Percentiles rank a stretch among this genome's conserved stretches.
phyloP scores from a whole-genome alignment of 202 grass and related monocot genomes.

The Saccharum hybrid region DNA sequence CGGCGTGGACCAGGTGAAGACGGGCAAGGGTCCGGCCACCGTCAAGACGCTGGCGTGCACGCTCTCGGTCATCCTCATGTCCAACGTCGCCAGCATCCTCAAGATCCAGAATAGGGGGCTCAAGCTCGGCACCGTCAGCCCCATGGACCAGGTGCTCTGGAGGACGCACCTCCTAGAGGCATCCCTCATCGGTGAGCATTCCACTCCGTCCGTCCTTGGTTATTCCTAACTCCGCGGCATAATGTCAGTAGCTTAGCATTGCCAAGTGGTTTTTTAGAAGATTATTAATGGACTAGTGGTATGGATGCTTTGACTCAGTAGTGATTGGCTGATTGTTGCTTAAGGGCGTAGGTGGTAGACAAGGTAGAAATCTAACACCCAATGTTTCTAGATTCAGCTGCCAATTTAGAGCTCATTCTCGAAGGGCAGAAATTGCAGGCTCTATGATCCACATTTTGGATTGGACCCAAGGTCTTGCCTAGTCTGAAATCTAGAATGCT shows the following conservation, averaged over 20 bases:
- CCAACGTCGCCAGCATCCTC: constrained; percentile 81
- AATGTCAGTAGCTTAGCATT: not conserved
- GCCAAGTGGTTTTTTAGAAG: not conserved
- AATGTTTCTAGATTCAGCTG: not conserved
- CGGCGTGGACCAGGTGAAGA: constrained; percentile 76
- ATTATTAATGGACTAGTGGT: not conserved
- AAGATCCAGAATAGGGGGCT: constrained; percentile 85
- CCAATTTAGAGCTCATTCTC: not conserved
- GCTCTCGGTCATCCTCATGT: constrained; percentile 77
- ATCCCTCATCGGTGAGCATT: constrained; percentile 81
- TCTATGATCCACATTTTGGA: not conserved
- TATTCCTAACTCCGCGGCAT: not conserved
- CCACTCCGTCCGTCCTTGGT: not conserved
- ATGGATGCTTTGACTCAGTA: not conserved
- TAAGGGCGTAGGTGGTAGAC: constrained; percentile 9
- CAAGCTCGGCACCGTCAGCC: constrained; percentile 79
- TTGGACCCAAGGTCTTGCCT: not conserved
- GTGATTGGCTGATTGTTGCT: constrained; percentile 18
- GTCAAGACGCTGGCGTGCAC: constrained; percentile 96
- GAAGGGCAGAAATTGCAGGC: not conserved
- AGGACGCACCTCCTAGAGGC: constrained; percentile 93
- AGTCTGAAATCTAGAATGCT: not conserved
- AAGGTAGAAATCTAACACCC: not conserved
- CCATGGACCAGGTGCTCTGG: constrained; percentile 99
- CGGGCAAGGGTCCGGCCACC: constrained; percentile 82